Conservation (phyloP, 1,139 yeast genomes). For the Keqinozyma sinolaborantium region DNA sequence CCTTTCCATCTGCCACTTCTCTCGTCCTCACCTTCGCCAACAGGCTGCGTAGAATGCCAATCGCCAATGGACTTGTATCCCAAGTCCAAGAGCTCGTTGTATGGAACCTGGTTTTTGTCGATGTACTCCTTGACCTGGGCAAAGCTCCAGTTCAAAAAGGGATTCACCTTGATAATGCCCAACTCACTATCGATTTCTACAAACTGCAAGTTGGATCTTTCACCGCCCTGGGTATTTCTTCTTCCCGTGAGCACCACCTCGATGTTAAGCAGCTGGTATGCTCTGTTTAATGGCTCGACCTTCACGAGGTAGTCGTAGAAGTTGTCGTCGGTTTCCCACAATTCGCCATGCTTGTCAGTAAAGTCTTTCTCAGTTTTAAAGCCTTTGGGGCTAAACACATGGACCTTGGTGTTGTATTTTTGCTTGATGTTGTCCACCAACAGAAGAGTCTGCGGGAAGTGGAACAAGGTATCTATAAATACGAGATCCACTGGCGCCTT, state of each 20-base stretch:
- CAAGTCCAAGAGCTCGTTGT: conserved; percentile 74
- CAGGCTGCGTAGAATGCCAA: conserved; percentile 92
- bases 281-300: conserved; percentile 89
- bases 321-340: conserved; percentile 84
- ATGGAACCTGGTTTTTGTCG: conserved; percentile 71
- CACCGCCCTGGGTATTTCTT: conserved; percentile 86
- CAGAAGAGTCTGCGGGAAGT: conserved; percentile 89
- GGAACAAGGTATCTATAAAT: conserved; percentile 87
- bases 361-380: conserved; percentile 63
- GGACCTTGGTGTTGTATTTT: conserved; percentile 54
- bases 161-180: conserved; percentile 80
- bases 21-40: conserved; percentile 88
- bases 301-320: conserved; percentile 84
- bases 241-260: conserved; percentile 91
- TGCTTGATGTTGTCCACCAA: conserved; percentile 56
- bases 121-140: conserved; percentile 67
- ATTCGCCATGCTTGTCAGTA: conserved; percentile 62
- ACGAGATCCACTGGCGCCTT: conserved; percentile 65
- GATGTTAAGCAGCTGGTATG: conserved; percentile 68
- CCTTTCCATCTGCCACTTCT: conserved; percentile 98
- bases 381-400: conserved; percentile 63
- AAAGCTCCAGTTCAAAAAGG: conserved; percentile 83
- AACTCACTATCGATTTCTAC: conserved; percentile 71
- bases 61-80: conserved; percentile 95
- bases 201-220: conserved; percentile 68